A percentile compares a stretch with the other conserved stretches of the same genome.
phyloP scores from a whole-genome alignment of 805 yeast species.

The Candida broadrunensis region DNA sequence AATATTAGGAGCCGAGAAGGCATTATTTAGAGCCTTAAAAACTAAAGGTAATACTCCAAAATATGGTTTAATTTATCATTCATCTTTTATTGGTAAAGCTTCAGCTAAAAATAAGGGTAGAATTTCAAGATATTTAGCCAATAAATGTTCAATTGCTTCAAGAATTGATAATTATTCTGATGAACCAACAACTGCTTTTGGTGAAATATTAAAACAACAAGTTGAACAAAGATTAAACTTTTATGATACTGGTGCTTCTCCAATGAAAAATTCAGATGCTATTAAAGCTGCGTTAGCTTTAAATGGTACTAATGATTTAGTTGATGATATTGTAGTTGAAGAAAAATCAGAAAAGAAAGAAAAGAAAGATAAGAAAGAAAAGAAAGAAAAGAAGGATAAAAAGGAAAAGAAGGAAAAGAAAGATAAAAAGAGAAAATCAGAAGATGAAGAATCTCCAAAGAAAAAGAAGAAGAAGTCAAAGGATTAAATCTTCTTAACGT shows the following conservation, averaged over 20 bases:
- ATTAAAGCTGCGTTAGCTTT: conserved; percentile 85
- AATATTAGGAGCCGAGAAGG: conserved; percentile 96
- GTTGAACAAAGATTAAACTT: conserved; percentile 96
- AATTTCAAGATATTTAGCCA: conserved; percentile 96
- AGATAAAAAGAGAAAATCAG: conserved; percentile 30
- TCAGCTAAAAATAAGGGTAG: conserved; percentile 97
- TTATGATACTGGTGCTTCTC: conserved; percentile 94
- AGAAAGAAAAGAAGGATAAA: conserved; percentile 27
- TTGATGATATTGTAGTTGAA: conserved; percentile 19
- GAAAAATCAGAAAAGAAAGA: conserved; percentile 16
- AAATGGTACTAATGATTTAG: conserved; percentile 47
- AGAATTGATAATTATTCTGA: conserved; percentile 98
- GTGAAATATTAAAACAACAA: conserved; percentile 88
- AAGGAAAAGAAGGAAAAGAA: conserved; percentile 31
- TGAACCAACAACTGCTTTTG: conserved; percentile 86
- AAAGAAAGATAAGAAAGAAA: conserved; percentile 22
- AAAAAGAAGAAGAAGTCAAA: conserved; percentile 47
- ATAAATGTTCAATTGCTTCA: conserved; percentile 98
- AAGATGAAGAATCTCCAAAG: conserved; percentile 34
- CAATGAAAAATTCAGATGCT: conserved; percentile 94
- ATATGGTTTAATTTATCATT: conserved; percentile 92
- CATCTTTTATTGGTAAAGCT: conserved; percentile 92
- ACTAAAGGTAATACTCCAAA: conserved; percentile 97
- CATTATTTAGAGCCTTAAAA: conserved; percentile 91
- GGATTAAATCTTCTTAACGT: conserved; percentile 23